Evolutionary conservation across 257 asterid genomes (phyloP).

Genomic region (Coffea eugenioides): DNA sequence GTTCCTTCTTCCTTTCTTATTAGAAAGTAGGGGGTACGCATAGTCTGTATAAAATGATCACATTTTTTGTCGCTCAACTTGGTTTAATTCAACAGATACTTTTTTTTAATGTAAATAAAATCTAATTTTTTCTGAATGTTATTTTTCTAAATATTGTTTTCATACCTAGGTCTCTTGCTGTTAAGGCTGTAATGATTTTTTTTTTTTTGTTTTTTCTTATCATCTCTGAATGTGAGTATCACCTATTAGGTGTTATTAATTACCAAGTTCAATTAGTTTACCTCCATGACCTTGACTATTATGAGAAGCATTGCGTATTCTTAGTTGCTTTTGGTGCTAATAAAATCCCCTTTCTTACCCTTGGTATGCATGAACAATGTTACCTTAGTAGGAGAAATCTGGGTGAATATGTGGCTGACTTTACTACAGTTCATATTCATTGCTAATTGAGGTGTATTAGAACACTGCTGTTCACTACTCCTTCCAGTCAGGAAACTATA

Average conservation of each 20-base stretch:
- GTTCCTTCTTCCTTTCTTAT: too few species aligned
- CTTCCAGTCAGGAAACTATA: neutral
- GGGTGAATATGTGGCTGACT: neutral
- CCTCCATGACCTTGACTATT: neutral
- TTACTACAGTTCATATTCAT: neutral
- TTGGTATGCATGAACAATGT: neutral
- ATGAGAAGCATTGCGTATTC: neutral
- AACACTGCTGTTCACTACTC: neutral
- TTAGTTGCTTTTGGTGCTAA: neutral
- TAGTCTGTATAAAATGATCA: neutral
- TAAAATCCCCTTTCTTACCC: neutral
- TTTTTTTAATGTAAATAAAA: neutral
- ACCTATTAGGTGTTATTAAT: neutral
- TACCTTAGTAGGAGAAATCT: neutral
- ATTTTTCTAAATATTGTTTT: neutral
- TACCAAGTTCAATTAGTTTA: neutral
- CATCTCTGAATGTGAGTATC: neutral
- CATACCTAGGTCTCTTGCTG: neutral
- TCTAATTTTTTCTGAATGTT: neutral
- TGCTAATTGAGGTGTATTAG: neutral
- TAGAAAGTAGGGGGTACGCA: conserved; percentile 7
- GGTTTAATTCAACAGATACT: neutral
- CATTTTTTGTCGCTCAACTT: neutral
- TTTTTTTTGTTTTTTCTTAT: neutral
- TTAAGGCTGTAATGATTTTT: neutral